Conservation (phyloP, 2,329 filamentous ascomycete species). For the Curvularia sp. region DNA sequence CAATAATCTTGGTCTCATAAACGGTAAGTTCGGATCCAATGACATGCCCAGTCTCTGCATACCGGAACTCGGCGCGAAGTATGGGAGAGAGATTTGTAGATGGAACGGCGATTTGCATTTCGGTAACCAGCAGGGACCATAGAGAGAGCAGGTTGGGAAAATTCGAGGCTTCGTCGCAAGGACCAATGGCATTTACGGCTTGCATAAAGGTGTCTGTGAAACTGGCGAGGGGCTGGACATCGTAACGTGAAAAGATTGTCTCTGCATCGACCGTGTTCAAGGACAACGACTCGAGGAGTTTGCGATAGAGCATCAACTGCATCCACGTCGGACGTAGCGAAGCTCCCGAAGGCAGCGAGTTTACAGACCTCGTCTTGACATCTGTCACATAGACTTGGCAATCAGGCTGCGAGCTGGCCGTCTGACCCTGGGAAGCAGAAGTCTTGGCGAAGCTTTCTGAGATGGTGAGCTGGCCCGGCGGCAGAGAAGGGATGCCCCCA, state of each 20-base stretch:
- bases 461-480: conserved; percentile 44
- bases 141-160: conserved; percentile 67
- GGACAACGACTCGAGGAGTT: conserved; percentile 78
- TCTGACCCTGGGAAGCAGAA: conserved; percentile 11
- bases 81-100: conserved; percentile 59
- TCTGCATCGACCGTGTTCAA: conserved; percentile 73
- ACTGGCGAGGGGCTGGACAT: conserved; percentile 66
- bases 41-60: conserved; percentile 55
- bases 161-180: conserved; percentile 56
- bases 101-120: conserved; percentile 61
- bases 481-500: conserved; percentile 40
- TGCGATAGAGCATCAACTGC: conserved; percentile 89
- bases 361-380: conserved; percentile 79
- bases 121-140: conserved; percentile 69
- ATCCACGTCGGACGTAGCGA: conserved; percentile 78
- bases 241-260: conserved; percentile 73
- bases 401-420: conserved; percentile 19
- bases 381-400: conserved; percentile 77
- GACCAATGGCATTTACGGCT: conserved; percentile 69
- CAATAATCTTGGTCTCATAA: conserved; percentile 69
- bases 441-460: conserved; percentile 33
- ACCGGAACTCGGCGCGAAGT: conserved; percentile 64
- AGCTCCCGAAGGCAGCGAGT: conserved; percentile 68
- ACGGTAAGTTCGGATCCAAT: conserved; percentile 68
- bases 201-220: conserved; percentile 84